Percentiles rank a stretch among this genome's conserved stretches.
These are phyloP conservation scores for Mortierella sp. DNA, from an alignment of 371 early-diverging fungal genomes.

Conservation along the genomic window DNA sequence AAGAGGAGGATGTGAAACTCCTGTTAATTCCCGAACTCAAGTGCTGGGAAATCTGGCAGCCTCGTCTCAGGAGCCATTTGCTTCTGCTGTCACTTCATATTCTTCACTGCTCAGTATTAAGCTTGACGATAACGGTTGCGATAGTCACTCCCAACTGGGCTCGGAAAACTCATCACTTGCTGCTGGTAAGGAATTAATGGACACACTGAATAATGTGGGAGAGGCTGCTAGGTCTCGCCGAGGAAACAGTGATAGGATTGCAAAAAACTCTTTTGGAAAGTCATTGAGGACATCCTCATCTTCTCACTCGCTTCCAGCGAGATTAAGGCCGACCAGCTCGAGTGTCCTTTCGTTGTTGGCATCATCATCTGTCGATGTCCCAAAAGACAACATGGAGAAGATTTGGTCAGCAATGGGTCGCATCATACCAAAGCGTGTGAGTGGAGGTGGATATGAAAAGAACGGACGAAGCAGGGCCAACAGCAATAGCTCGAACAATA, in stretches of 20 bases:
- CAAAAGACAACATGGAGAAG: conserved; percentile 7
- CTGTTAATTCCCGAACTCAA: background rate
- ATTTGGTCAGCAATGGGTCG: conserved; percentile 23
- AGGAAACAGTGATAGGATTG: conserved; percentile 6
- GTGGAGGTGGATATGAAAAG: background rate
- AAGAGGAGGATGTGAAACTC: background rate
- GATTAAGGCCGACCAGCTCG: conserved; percentile 2
- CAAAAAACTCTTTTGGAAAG: background rate
- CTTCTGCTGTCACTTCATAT: no score
- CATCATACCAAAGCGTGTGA: conserved; percentile 5
- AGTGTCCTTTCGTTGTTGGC: background rate
- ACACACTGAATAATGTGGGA: conserved; percentile 15
- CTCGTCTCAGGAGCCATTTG: no score
- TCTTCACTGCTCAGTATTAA: background rate
- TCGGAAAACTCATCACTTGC: background rate
- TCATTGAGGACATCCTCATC: conserved; percentile 5
- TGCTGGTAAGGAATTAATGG: background rate
- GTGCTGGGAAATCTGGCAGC: background rate
- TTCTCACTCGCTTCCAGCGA: conserved; percentile 9
- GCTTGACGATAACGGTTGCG: background rate
- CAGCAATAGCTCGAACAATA: conserved; percentile 1
- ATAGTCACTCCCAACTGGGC: no score
- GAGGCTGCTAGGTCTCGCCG: conserved; percentile 31
- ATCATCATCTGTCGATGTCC: background rate
- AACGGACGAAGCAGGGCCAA: conserved; percentile 3